Base-by-base conservation (phyloP, 1,139 yeast species). In the Debaryomyces coudertii region DNA sequence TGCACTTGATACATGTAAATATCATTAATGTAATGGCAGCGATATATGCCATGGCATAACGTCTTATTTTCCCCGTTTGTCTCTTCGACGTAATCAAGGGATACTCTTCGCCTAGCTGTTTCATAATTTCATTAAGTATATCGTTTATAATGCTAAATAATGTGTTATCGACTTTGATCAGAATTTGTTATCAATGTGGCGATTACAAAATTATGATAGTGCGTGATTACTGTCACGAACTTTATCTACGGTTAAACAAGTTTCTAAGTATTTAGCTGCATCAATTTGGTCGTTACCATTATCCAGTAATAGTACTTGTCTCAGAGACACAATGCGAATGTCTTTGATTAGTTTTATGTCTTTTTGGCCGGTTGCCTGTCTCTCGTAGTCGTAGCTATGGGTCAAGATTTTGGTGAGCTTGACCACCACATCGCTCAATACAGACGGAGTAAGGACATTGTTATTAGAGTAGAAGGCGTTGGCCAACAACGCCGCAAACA, bases 401-500 rank as follows among this genome's bases (percentile, higher is more conserved):
- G 52, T 53, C 50, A 75, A 60, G 7, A 75, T 65, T 45, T 59
- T 57, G 40, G 64, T 55, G 16, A 75, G 57, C 48, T 62, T 68
- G 14, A 47, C 48, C 44, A 71, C 57, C 4, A 65, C 68, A 37
- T 57, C 62, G 2, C 61, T 58, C 27, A 75, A 51, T 22, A 63
- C 66, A 6, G 47, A 47, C 1, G 68, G 67, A 3, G 65, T 58
- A 5, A 73, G 57, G 12, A 39, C 44, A 30, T 49, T 36, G 7
- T 53, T 52, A 36, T 61, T 58, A 6, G 54, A 47, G 47, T 58
- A 61, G 49, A 68, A 73, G 6, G 57, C 59, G 44, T 72, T 60
- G 14, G 77, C 66, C n/a, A 73, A 41, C 23, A 75, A 57, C 1
- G 72, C 78, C 1, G 76, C 65, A 51, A 75, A 73, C 18, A 75